phyloP scores from a whole-genome alignment of 805 yeast species.

The Sugiyamaella boreocaroliniensis region DNA sequence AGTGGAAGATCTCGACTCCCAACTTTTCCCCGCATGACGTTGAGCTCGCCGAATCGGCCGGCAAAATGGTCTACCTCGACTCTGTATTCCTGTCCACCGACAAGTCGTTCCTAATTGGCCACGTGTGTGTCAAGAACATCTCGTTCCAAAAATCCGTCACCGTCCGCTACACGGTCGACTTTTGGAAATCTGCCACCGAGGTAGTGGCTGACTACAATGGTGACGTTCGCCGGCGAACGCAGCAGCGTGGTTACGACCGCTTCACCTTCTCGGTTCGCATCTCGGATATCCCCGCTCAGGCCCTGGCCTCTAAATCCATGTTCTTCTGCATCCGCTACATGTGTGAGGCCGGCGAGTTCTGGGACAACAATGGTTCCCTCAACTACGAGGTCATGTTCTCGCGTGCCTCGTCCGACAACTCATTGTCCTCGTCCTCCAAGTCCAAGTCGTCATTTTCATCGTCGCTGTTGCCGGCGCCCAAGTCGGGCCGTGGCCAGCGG shows the following conservation, averaged over 20 bases:
- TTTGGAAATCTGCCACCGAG: conserved; percentile 72
- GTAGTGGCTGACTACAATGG: conserved; percentile 55
- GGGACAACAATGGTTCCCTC: conserved; percentile 66
- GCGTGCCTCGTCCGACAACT: conserved; percentile 13
- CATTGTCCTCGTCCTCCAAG: not conserved
- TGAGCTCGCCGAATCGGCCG: conserved; percentile 14
- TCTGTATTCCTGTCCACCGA: conserved; percentile 53
- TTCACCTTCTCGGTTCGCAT: conserved; percentile 56
- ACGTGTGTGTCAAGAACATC: conserved; percentile 70
- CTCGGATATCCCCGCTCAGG: conserved; percentile 27
- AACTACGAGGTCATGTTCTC: conserved; percentile 53
- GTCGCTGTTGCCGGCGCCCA: not conserved
- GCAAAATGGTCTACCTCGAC: conserved; percentile 54
- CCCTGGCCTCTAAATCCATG: conserved; percentile 28
- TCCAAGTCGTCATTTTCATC: not conserved
- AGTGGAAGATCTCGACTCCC: conserved; percentile 29
- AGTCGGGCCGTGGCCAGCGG: not conserved
- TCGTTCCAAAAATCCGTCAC: conserved; percentile 61
- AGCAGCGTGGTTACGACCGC: conserved; percentile 44
- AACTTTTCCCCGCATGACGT: conserved; percentile 25
- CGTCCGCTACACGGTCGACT: conserved; percentile 67
- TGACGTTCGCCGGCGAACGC: conserved; percentile 36
- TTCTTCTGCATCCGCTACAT: conserved; percentile 54
- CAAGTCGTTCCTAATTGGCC: conserved; percentile 56
- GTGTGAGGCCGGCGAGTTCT: conserved; percentile 45